Evolutionary conservation across 2,329 filamentous ascomycete genomes (phyloP), one percentile per base, ranked within the genome.

Genomic region (Sclerotinia nivalis): DNA sequence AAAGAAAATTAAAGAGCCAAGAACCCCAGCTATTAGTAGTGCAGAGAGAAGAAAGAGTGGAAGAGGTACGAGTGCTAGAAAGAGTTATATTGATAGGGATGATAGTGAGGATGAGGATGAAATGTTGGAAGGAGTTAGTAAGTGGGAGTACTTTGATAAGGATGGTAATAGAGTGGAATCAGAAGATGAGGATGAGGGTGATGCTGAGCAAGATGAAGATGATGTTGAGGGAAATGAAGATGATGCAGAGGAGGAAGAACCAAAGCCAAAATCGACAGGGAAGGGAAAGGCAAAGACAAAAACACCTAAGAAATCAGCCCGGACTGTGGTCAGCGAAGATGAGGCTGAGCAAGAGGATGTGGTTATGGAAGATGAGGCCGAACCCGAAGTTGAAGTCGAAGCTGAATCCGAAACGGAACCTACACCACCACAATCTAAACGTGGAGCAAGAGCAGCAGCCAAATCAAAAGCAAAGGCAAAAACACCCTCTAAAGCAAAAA

Each of bases 21-120:
- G 60, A 49, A 75, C 71, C 54, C 68, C 72, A 9, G 72, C 68
- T 12, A 58, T 70, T 13, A 73, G 71, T 18, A 74, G 75, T 31
- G 71, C 72, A 2, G 77, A 80, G 62, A 73, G 80, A 40, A 76
- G 80, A 67, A 75, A 76, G 58, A 81, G 79, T 69, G 79, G 78
- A 25, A 75, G 80, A 71, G 80, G 73, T 76, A 80, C 72, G 74
- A 83, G 74, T 78, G 79, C 71, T 28, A 74, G 71, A n/a, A 79
- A 78, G 70, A 76, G 70, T 15, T 81, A 81, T 70, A 75, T 73
- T 20, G 80, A 81, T 69, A 73, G 78, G 49, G 80, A 81, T 66
- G 81, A 81, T 61, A 82, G 78, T 52, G 83, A 80, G 54, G 82
- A 80, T 60, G 80, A 79, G 47, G 76, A 80, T 70, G 80, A 80